Percentiles rank a stretch among this genome's conserved stretches.
phyloP scores from a whole-genome alignment of 2,329 filamentous ascomycete species.

The Bipolaris zeicola region DNA sequence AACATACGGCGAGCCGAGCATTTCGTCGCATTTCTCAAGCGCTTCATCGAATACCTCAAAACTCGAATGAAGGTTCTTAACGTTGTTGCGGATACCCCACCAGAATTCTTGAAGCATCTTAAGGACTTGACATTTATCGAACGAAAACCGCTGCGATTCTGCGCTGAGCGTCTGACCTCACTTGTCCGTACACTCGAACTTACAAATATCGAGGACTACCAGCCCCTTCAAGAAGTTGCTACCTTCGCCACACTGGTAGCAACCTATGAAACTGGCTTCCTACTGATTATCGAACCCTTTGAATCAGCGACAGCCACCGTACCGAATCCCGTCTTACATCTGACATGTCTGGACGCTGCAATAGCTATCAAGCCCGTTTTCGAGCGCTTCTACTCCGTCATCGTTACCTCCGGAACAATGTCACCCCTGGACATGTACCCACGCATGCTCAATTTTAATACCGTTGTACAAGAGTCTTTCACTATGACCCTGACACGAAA shows the following conservation, averaged over 20 bases:
- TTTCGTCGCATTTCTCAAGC: constrained; percentile 90
- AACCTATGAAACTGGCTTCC: constrained; percentile 95
- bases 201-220: constrained; percentile 97
- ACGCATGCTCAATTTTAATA: constrained; percentile 93
- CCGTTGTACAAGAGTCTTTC: constrained; percentile 96
- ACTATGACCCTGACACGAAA: constrained; percentile 91
- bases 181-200: constrained; percentile 93
- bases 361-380: constrained; percentile 98
- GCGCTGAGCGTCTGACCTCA: constrained; percentile 91
- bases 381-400: constrained; percentile 95
- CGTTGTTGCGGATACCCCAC: constrained; percentile 95
- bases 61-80: constrained; percentile 98
- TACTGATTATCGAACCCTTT: constrained; percentile 95
- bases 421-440: constrained; percentile 99
- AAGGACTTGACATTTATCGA: constrained; percentile 98
- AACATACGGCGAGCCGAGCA: constrained; percentile 96
- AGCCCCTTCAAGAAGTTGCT: constrained; percentile 94
- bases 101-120: constrained; percentile 89
- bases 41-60: constrained; percentile 97
- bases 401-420: constrained; percentile 97
- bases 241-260: constrained; percentile 95
- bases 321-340: constrained; percentile 94
- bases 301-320: constrained; percentile 95
- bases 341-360: constrained; percentile 93
- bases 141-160: constrained; percentile 91